Conservation (phyloP, 2,329 filamentous ascomycete genomes). For the Xylariaceae sp. region DNA sequence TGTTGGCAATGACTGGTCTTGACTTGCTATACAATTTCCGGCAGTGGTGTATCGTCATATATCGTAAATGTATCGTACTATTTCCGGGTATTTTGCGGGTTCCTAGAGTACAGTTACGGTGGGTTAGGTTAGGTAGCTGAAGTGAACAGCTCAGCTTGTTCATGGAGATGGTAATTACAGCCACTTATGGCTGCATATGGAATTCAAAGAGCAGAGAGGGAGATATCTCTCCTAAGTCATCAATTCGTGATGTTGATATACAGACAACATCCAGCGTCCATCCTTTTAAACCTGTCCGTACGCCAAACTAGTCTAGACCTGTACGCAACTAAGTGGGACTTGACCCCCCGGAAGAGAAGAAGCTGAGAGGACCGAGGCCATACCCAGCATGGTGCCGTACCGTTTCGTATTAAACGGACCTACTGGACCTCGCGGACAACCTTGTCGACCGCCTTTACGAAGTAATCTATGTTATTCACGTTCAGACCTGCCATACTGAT, state of each 20-base stretch:
- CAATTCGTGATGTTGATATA: conserved; percentile 20
- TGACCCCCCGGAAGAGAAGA: conserved; percentile 16
- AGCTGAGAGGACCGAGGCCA: conserved; percentile 12
- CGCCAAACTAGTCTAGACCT: conserved; percentile 25
- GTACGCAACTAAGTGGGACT: conserved; percentile 25
- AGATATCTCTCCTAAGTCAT: conserved; percentile 9
- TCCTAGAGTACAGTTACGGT: too few species aligned
- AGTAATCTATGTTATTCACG: conserved; percentile 88
- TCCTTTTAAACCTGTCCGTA: conserved; percentile 10
- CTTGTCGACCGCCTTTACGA: conserved; percentile 87
- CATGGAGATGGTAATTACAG: too few species aligned
- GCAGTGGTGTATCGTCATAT: too few species aligned
- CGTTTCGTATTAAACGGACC: conserved; percentile 1
- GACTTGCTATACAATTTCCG: too few species aligned
- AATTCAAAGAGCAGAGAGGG: not conserved
- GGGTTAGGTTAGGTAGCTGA: too few species aligned
- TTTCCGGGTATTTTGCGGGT: too few species aligned
- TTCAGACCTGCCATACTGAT: conserved; percentile 99
- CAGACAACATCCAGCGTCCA: conserved; percentile 15
- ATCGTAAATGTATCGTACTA: too few species aligned
- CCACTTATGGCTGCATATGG: accelerated
- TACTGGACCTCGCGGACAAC: conserved; percentile 67
- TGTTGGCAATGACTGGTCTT: too few species aligned
- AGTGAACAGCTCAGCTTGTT: too few species aligned
- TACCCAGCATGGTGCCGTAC: conserved; percentile 11